These are phyloP conservation scores for Sugiyamaella neomexicana DNA, from an alignment of 1,139 yeast genomes.

Conservation along the genomic window DNA sequence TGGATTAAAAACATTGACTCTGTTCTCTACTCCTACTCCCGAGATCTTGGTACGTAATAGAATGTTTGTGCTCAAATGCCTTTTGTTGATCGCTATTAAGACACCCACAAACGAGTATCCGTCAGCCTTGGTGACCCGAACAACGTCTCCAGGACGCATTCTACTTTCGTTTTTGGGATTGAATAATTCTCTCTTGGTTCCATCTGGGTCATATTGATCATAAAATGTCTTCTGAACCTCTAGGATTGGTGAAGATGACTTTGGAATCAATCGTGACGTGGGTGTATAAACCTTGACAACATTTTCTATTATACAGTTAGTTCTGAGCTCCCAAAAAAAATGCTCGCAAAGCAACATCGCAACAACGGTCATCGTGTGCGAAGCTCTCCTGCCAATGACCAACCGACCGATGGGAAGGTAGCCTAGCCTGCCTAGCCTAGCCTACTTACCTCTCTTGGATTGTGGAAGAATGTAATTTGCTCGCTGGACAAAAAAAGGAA, in stretches of 20 bases:
- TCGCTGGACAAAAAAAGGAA: constrained; percentile 11
- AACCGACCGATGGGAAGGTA: too few species aligned
- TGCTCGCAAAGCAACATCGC: too few species aligned
- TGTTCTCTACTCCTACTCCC: constrained; percentile 76
- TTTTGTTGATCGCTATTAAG: constrained; percentile 70
- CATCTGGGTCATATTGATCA: constrained; percentile 66
- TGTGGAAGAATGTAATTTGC: constrained; percentile 15
- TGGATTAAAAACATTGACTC: constrained; percentile 80
- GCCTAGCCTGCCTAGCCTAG: too few species aligned
- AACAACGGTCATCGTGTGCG: too few species aligned
- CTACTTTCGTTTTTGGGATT: constrained; percentile 49
- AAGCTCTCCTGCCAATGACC: too few species aligned
- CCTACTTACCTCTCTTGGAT: constrained; percentile 9
- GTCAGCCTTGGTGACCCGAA: constrained; percentile 71
- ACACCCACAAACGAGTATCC: constrained; percentile 73
- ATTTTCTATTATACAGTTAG: constrained; percentile 25
- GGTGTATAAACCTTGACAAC: constrained; percentile 39
- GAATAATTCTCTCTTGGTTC: constrained; percentile 66
- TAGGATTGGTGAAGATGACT: constrained; percentile 52
- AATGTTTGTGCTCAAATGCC: constrained; percentile 67
- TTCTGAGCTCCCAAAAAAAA: too few species aligned
- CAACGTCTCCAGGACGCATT: constrained; percentile 77
- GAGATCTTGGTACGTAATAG: constrained; percentile 76
- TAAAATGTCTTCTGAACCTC: constrained; percentile 53
- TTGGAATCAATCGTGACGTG: constrained; percentile 38